phyloP scores from a whole-genome alignment of 169 alveolate species.

The Cytauxzoon felis region DNA sequence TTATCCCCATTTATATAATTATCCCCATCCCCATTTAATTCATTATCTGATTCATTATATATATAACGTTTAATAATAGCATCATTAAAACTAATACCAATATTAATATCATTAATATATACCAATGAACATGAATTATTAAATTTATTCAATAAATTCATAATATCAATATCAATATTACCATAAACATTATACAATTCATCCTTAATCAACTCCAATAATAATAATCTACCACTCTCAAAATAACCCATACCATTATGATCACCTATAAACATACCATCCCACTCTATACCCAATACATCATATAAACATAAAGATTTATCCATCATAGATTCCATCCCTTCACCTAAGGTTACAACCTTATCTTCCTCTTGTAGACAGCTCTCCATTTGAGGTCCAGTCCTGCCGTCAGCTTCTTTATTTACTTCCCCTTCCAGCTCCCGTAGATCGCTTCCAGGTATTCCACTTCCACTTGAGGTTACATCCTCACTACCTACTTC shows the following conservation, averaged over 20 bases:
- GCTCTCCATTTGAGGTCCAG: no score
- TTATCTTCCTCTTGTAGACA: not conserved
- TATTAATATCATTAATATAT: not conserved
- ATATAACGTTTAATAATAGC: constrained; percentile 19
- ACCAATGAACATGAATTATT: not conserved
- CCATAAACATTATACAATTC: not conserved
- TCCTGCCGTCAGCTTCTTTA: not conserved
- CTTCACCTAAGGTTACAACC: not conserved
- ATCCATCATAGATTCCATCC: no score
- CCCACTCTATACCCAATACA: constrained; percentile 49
- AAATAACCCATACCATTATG: constrained; percentile 32
- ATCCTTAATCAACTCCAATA: not conserved
- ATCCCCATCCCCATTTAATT: constrained; percentile 1
- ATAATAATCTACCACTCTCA: not conserved
- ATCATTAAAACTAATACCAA: constrained; percentile 8
- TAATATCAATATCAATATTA: not conserved
- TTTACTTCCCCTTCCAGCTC: not conserved
- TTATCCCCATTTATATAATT: not conserved
- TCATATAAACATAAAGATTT: no score
- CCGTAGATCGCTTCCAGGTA: no score
- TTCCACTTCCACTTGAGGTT: no score
- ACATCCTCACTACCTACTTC: no score
- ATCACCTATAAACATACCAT: not conserved
- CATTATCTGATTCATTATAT: constrained; percentile 2
- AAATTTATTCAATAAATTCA: no score